Conservation (phyloP, 116 monocot species). For the Zostera marina region DNA sequence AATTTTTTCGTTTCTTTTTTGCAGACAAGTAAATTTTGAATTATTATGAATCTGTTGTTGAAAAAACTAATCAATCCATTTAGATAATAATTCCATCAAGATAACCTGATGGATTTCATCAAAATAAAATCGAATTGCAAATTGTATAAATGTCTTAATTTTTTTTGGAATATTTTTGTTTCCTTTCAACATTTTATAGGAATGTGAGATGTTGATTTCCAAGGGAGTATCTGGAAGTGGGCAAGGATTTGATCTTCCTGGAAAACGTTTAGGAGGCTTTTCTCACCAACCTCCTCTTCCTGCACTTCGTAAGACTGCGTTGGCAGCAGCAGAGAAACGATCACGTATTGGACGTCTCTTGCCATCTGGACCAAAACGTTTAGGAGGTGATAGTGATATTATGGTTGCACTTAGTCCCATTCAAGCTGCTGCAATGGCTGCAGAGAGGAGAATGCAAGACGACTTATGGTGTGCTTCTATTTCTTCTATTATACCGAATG, state of each 20-base stretch:
- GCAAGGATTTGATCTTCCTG: slow-evolving; percentile 77
- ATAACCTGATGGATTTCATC: too few relatives aligned
- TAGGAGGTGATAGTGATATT: slow-evolving; percentile 70
- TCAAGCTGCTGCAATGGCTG: slow-evolving; percentile 94
- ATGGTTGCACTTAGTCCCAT: slow-evolving; percentile 70
- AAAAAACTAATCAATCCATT: too few relatives aligned
- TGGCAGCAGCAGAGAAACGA: slow-evolving; percentile 71
- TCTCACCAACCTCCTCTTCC: slow-evolving; percentile 42
- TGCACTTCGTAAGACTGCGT: slow-evolving; percentile 37
- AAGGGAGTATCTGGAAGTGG: slow-evolving; percentile 70
- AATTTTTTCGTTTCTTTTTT: background rate
- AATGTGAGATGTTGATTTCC: slow-evolving; percentile 67
- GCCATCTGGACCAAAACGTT: slow-evolving; percentile 60
- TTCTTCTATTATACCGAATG: slow-evolving; percentile 2
- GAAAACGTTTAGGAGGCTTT: slow-evolving; percentile 75
- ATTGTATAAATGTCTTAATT: too few relatives aligned
- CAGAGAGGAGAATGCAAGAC: slow-evolving; percentile 85
- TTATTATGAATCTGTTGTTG: too few relatives aligned
- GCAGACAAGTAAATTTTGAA: background rate
- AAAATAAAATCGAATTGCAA: background rate
- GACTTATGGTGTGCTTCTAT: slow-evolving; percentile 79
- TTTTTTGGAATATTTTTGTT: background rate
- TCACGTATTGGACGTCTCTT: slow-evolving; percentile 32
- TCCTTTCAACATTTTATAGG: slow-evolving; percentile 22
- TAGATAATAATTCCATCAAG: background rate